Conservation (phyloP, 139 green algal species). For the Asterochloris erici region DNA sequence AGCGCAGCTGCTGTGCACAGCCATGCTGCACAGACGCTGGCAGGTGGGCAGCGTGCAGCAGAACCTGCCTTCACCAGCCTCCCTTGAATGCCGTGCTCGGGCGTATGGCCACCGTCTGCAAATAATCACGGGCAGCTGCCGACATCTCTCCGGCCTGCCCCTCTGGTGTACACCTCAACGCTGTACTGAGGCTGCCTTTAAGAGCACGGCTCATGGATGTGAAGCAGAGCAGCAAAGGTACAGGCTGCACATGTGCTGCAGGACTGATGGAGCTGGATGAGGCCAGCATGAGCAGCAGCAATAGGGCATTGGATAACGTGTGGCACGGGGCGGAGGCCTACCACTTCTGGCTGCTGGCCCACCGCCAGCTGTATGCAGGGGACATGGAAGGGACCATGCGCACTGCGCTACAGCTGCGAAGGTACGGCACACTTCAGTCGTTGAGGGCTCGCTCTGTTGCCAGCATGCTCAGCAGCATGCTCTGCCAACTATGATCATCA, state of each 20-base stretch:
- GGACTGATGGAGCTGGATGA: conserved; percentile 72
- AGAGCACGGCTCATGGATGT: no score
- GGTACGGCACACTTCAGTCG: conserved; percentile 34
- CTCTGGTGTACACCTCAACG: no score
- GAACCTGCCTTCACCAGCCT: neutral
- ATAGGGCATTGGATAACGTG: conserved; percentile 23
- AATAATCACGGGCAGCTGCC: no score
- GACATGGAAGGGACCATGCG: conserved; percentile 61
- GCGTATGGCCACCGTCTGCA: no score
- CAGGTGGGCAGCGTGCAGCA: conserved; percentile 21
- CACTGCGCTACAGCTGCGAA: conserved; percentile 60
- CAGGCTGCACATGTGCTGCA: conserved; percentile 10
- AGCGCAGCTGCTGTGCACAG: no score
- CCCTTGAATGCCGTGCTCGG: no score
- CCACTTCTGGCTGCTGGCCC: conserved; percentile 81
- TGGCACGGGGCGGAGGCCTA: conserved; percentile 79
- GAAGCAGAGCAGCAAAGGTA: no score
- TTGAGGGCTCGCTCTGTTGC: no score
- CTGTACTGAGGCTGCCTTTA: no score
- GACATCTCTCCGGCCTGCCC: no score
- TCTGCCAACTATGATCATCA: neutral
- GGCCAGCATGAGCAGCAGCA: conserved; percentile 24
- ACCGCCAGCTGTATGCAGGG: conserved; percentile 57
- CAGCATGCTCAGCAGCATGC: no score
- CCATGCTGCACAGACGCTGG: conserved; percentile 53